phyloP scores from a whole-genome alignment of 257 asterid genomes.

The Jasminum sambac region DNA sequence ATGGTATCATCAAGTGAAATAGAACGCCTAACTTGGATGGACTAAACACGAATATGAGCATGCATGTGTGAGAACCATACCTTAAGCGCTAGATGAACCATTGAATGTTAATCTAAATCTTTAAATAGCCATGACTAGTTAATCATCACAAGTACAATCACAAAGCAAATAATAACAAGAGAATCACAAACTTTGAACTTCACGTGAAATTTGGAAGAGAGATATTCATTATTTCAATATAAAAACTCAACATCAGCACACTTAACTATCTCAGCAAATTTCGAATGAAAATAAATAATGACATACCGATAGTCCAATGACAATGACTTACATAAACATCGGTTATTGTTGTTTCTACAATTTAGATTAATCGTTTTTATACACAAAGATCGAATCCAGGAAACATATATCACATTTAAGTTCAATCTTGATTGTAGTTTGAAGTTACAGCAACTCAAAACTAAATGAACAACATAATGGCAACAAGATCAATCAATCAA shows the following conservation, averaged over 20 bases:
- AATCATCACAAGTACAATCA: not conserved
- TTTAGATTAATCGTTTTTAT: not conserved
- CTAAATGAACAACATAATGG: not conserved
- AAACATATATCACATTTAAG: not conserved
- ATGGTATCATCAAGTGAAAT: too few species aligned
- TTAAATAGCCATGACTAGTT: not conserved
- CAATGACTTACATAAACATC: not conserved
- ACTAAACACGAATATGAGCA: too few species aligned
- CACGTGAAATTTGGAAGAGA: not conserved
- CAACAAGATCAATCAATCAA: not conserved
- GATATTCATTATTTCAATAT: conserved; percentile 8
- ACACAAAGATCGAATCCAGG: not conserved
- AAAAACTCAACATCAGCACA: conserved; percentile 18
- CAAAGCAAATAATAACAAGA: not conserved
- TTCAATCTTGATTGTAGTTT: not conserved
- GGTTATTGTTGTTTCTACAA: not conserved
- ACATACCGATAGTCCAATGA: not conserved
- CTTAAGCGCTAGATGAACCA: too few species aligned
- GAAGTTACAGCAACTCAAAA: not conserved
- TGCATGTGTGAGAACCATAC: too few species aligned
- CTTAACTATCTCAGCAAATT: conserved; percentile 7
- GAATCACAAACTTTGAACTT: conserved; percentile 11
- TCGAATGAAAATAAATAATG: conserved; percentile 2
- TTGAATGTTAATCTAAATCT: too few species aligned
- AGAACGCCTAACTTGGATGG: too few species aligned